Conservation (phyloP, 2,329 filamentous ascomycete species). For the Botryotinia narcissicola region DNA sequence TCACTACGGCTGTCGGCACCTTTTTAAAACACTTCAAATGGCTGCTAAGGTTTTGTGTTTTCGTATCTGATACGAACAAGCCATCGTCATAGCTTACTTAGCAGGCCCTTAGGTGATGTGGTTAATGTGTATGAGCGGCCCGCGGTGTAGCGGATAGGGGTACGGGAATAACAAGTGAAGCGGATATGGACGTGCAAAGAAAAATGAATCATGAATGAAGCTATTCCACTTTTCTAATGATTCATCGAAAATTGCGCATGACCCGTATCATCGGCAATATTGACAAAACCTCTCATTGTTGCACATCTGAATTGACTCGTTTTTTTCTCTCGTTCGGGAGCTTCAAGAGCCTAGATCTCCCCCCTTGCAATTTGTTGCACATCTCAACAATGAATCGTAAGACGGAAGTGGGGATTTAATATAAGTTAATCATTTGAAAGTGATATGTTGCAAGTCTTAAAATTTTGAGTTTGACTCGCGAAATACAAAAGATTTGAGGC, state of each 20-base stretch:
- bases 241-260: not conserved
- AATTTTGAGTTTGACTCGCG: not conserved
- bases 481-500: not conserved
- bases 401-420: constrained; percentile 2
- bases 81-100: not conserved
- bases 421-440: no score
- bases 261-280: not conserved
- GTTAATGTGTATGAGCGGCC: not conserved
- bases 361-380: not conserved
- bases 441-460: not conserved
- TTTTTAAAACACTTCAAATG: not conserved
- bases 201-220: not conserved
- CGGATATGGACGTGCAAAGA: not conserved
- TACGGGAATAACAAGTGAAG: not conserved
- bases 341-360: not conserved
- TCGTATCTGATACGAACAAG: not conserved
- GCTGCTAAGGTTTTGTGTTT: not conserved
- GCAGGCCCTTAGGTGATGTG: not conserved
- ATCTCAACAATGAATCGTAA: not conserved
- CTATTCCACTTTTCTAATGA: constrained; percentile 2
- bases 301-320: not conserved
- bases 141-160: not conserved
- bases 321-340: not conserved
- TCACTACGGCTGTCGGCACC: not conserved
- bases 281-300: not conserved